These are phyloP conservation scores for Uronychia setigera DNA, from an alignment of 73 alveolate genomes.

Conservation along the genomic window DNA sequence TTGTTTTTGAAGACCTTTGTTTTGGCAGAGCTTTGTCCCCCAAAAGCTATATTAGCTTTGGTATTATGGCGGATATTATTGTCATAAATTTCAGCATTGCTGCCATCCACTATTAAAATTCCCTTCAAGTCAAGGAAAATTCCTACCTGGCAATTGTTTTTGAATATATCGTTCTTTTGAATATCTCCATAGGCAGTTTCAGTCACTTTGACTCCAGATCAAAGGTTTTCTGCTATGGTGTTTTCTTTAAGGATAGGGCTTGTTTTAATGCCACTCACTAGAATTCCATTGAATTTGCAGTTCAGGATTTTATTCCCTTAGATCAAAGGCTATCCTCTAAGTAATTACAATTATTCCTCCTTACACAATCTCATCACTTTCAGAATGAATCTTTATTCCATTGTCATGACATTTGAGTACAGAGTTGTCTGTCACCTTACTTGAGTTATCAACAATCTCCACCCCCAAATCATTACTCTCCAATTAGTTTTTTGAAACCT, in stretches of 20 bases:
- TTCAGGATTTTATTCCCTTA: conserved; percentile 70
- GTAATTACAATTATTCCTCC: not conserved
- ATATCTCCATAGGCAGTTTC: conserved; percentile 31
- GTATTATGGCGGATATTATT: conserved; percentile 60
- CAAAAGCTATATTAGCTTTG: conserved; percentile 91
- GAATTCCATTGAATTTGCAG: conserved; percentile 85
- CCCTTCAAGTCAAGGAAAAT: no score
- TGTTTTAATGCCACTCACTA: conserved; percentile 76
- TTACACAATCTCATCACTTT: conserved; percentile 13
- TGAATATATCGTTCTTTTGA: conserved; percentile 33
- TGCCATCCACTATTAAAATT: conserved; percentile 51
- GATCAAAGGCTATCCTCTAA: conserved; percentile 40
- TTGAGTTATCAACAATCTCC: conserved; percentile 47
- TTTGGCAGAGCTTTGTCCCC: conserved; percentile 80
- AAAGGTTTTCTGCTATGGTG: conserved; percentile 32
- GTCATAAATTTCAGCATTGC: conserved; percentile 38
- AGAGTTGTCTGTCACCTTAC: conserved; percentile 35
- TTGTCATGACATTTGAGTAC: conserved; percentile 52
- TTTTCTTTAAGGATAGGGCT: conserved; percentile 27
- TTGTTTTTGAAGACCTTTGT: conserved; percentile 81
- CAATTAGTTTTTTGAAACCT: conserved; percentile 25
- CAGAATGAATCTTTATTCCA: conserved; percentile 60
- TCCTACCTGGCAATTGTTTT: conserved; percentile 42
- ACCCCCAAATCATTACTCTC: conserved; percentile 49
- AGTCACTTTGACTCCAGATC: conserved; percentile 56